Conservation (phyloP, 345 rosid genomes). For the Sonneratia alba region DNA sequence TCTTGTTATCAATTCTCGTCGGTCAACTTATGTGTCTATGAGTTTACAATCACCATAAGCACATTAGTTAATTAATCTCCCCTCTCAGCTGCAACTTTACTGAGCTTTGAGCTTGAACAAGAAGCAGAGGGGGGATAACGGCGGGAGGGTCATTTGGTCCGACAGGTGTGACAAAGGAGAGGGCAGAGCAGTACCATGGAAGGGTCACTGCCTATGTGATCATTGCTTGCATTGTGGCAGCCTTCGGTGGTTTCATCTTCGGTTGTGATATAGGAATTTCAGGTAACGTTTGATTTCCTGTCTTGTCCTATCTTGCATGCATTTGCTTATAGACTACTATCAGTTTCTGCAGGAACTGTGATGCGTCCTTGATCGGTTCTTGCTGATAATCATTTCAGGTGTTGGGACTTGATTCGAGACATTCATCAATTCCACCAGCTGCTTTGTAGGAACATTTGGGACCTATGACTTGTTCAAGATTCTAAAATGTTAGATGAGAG, state of each 20-base stretch:
- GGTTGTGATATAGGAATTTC: constrained; percentile 93
- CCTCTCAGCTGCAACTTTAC: not conserved
- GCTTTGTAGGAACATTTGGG: no score
- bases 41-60: not conserved
- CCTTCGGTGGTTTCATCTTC: constrained; percentile 80
- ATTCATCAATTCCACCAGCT: no score
- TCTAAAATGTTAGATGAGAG: no score
- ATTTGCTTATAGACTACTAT: not conserved
- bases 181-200: constrained; percentile 70
- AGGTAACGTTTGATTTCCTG: constrained; percentile 24
- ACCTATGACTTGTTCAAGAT: no score
- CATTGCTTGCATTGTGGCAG: constrained; percentile 61
- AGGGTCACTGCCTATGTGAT: constrained; percentile 61
- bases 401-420: not conserved
- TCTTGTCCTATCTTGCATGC: not conserved
- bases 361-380: not conserved
- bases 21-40: no score
- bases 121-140: constrained; percentile 22
- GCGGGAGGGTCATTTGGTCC: constrained; percentile 76
- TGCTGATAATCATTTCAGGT: not conserved
- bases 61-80: not conserved
- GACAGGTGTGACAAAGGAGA: constrained; percentile 70
- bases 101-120: not conserved
- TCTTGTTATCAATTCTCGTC: no score
- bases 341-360: not conserved